Evolutionary conservation across 768 basidiomycete genomes (phyloP).

Genomic region (Tricholoma sp.): DNA sequence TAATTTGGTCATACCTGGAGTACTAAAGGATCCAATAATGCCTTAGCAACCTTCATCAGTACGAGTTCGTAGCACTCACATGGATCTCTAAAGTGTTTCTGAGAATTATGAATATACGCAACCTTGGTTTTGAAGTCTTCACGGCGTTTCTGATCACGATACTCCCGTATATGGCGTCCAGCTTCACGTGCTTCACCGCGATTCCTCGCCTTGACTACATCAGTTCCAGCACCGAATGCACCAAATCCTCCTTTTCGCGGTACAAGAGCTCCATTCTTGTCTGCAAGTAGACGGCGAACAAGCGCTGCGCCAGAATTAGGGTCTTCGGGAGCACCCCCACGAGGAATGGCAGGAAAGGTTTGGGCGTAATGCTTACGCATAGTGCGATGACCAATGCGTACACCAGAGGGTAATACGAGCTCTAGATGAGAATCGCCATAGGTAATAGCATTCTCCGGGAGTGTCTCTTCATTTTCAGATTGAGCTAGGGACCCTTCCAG

Average conservation of each 20-base stretch:
- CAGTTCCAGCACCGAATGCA: constrained; percentile 74
- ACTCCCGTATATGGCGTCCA: constrained; percentile 78
- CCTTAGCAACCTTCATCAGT: not conserved
- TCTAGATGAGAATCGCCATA: constrained; percentile 82
- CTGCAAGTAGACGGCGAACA: constrained; percentile 71
- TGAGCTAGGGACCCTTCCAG: constrained; percentile 30
- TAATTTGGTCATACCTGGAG: constrained; percentile 11
- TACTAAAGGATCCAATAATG: constrained; percentile 4
- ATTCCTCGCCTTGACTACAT: constrained; percentile 88
- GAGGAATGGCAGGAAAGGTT: constrained; percentile 49
- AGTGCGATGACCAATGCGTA: constrained; percentile 86
- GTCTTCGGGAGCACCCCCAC: constrained; percentile 44
- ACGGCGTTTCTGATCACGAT: constrained; percentile 71
- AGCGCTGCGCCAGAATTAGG: constrained; percentile 71
- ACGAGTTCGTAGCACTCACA: constrained; percentile 33
- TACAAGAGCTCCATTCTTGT: constrained; percentile 82
- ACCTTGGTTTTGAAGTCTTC: constrained; percentile 86
- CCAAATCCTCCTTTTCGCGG: constrained; percentile 84
- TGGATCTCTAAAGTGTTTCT: constrained; percentile 86
- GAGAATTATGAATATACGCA: constrained; percentile 73
- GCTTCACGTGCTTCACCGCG: constrained; percentile 94
- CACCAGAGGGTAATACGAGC: constrained; percentile 89
- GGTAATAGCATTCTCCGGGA: constrained; percentile 52
- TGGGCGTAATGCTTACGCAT: constrained; percentile 86
- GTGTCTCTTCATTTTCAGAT: constrained; percentile 37